Evolutionary conservation across 2,329 filamentous ascomycete species (phyloP), one percentile per base, ranked within the genome.

Genomic region (Cordyceps tenuipes): DNA sequence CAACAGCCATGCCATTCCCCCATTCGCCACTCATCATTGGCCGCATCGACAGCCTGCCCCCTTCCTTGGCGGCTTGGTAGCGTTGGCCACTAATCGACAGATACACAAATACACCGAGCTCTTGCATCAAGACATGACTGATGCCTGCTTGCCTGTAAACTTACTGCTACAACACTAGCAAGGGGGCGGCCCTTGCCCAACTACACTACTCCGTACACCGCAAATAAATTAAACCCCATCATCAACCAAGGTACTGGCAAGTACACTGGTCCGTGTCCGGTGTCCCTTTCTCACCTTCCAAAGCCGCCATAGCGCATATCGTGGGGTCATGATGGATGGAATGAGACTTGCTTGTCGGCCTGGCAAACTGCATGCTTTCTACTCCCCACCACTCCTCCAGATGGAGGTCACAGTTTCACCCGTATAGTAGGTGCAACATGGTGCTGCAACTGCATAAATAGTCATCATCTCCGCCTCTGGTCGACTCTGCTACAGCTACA

Each of bases 51-150:
- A 36, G 34, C 39, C 23, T n/a, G 44, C 36, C 19, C 34, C 51
- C 10, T 23, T 12, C 51, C 10, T 39, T 12, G 15, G 19, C 46
- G 39, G 39, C 52, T 56, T 56, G 53, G 53, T 48, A 43, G 53
- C 31, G 53, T 36, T 9, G 29, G 29, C 6, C 31, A 56, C 53
- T 48, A 39, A 56, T 39, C 53, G 53, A 56, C 12, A 48, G 44
- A 56, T 56, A 48, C 53, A 56, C 12, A 48, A 31, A 56, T 56
- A 48, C 53, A 56, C 53, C 53, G 53, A 56, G 53, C 43, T 48
- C 29, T 13, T 47, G 8, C 29, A 55, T 29, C n/a, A n/a, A 23
- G 44, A 39, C 12, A n/a, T 47, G 43, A 17, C 23, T 23, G 23
- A 23, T 23, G 23, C 23, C 23, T 23, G 23, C 23, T 23, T 23